phyloP scores from a whole-genome alignment of 2,329 filamentous ascomycete species.

The Paracoccidioides brasiliensis region DNA sequence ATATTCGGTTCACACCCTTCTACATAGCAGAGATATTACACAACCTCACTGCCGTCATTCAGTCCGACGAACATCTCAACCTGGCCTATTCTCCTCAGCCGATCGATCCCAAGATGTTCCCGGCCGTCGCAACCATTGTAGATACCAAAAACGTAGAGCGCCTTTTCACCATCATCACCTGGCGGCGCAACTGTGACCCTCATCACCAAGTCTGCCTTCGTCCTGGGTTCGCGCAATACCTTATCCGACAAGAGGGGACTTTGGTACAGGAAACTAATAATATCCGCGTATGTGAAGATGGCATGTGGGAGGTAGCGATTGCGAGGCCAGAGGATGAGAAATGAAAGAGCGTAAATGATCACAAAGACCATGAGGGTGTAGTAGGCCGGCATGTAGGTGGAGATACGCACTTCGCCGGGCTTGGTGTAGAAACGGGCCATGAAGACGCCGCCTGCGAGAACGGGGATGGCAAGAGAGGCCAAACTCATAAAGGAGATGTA shows the following conservation, averaged over 20 bases:
- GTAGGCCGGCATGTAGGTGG: slow-evolving; percentile 59
- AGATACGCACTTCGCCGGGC: slow-evolving; percentile 42
- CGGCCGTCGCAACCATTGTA: slow-evolving; percentile 46
- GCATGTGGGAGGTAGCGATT: slow-evolving; percentile 57
- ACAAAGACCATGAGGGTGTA: slow-evolving; percentile 61
- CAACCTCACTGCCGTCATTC: not conserved
- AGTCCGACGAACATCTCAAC: slow-evolving; percentile 29
- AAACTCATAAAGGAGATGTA: slow-evolving; percentile 43
- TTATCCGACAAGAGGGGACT: slow-evolving; percentile 59
- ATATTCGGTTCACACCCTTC: not conserved
- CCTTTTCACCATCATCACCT: slow-evolving; percentile 23
- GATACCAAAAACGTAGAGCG: slow-evolving; percentile 44
- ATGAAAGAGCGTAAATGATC: slow-evolving; percentile 52
- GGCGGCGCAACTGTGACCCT: slow-evolving; percentile 47
- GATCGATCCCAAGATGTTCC: slow-evolving; percentile 48
- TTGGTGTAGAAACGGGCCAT: slow-evolving; percentile 45
- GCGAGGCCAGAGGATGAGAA: slow-evolving; percentile 51
- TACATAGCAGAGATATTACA: not conserved
- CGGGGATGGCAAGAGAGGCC: slow-evolving; percentile 40
- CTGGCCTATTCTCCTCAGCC: slow-evolving; percentile 33
- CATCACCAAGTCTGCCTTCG: slow-evolving; percentile 55
- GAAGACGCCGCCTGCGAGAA: slow-evolving; percentile 49
- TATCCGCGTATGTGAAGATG: slow-evolving; percentile 58
- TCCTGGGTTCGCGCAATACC: slow-evolving; percentile 55
- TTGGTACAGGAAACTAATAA: slow-evolving; percentile 64